Percentiles rank a stretch among this genome's conserved stretches.
Evolutionary conservation across 495 filamentous ascomycete species (phyloP).

Genomic region (Talaromyces stipitatus): DNA sequence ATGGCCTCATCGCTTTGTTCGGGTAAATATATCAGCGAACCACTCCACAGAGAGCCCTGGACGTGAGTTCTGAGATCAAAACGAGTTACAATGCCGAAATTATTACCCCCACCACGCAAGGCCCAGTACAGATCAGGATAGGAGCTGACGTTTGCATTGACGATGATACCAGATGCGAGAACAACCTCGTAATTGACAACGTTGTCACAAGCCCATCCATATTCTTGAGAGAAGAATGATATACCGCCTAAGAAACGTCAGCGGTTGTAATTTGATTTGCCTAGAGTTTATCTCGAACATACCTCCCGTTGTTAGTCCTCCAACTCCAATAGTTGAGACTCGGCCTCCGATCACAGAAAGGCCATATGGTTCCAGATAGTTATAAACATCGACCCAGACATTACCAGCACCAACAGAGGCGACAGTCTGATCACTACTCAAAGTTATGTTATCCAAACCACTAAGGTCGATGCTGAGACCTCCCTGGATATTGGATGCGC

Average conservation of each 20-base stretch:
- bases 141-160: constrained; percentile 27
- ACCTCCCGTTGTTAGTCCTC: constrained; percentile 39
- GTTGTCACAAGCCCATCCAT: constrained; percentile 46
- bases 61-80: constrained; percentile 34
- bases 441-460: constrained; percentile 32
- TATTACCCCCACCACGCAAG: constrained; percentile 43
- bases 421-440: constrained; percentile 23
- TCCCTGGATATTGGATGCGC: constrained; percentile 20
- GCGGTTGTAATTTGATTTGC: constrained; percentile 1
- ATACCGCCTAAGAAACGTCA: constrained; percentile 19
- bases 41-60: constrained; percentile 30
- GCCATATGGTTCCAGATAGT: constrained; percentile 36
- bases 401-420: constrained; percentile 21
- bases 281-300: background rate
- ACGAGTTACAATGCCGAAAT: constrained; percentile 43
- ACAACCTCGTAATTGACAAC: constrained; percentile 43
- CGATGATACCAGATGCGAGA: constrained; percentile 32
- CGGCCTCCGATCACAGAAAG: constrained; percentile 50
- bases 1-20: constrained; percentile 31
- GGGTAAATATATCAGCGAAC: constrained; percentile 28
- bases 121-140: constrained; percentile 44
- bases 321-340: constrained; percentile 45
- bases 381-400: constrained; percentile 39
- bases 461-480: constrained; percentile 43
- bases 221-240: constrained; percentile 30